A percentile compares a stretch with the other conserved stretches of the same genome.
These are phyloP conservation scores for Tuber aestivum DNA, from an alignment of 495 filamentous ascomycete genomes.

Conservation along the genomic window DNA sequence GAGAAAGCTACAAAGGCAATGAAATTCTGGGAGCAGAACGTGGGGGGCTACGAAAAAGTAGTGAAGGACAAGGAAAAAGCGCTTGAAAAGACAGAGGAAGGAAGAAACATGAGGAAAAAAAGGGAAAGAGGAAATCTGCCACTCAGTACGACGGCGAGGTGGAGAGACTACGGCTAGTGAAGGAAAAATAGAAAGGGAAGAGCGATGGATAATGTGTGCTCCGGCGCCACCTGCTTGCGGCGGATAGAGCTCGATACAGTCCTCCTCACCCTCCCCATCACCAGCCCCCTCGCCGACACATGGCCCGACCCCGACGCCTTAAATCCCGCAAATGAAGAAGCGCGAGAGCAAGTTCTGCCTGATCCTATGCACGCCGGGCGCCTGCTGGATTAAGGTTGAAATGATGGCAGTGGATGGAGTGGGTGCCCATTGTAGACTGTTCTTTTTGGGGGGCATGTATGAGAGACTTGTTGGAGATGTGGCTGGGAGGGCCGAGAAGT, in stretches of 20 bases:
- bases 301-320: background rate
- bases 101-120: slow-evolving; percentile 52
- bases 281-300: background rate
- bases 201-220: background rate
- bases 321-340: slow-evolving; percentile 44
- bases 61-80: slow-evolving; percentile 56
- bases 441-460: slow-evolving; percentile 65
- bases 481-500: slow-evolving; percentile 60
- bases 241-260: background rate
- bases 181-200: background rate
- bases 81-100: no score
- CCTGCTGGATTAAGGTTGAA: slow-evolving; percentile 22
- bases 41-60: slow-evolving; percentile 59
- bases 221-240: no score
- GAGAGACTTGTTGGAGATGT: slow-evolving; percentile 72
- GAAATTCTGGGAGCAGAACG: slow-evolving; percentile 56
- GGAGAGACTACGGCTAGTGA: background rate
- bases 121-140: slow-evolving; percentile 43
- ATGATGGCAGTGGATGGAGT: slow-evolving; percentile 83
- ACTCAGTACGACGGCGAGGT: background rate
- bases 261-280: background rate
- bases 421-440: slow-evolving; percentile 75
- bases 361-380: slow-evolving; percentile 49
- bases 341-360: slow-evolving; percentile 70
- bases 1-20: slow-evolving; percentile 51